These are phyloP conservation scores for Epichloe hybrida DNA, from an alignment of 2,329 filamentous ascomycete species.

Conservation along the genomic window DNA sequence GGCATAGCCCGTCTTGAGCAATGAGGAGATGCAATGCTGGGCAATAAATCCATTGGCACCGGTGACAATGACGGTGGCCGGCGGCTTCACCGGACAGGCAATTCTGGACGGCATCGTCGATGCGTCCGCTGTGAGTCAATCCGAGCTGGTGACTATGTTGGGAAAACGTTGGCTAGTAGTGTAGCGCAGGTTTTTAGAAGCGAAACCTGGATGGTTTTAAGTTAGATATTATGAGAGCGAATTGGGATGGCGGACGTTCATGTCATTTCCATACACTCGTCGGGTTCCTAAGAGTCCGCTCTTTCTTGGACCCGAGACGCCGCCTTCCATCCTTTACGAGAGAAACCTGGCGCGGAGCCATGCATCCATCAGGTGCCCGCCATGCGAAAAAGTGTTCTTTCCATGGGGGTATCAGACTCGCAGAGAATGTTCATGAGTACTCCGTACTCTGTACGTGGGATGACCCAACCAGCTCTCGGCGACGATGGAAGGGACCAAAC, in stretches of 20 bases:
- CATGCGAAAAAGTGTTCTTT: neutral
- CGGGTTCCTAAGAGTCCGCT: neutral
- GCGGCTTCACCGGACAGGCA: slow-evolving; percentile 11
- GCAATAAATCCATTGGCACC: slow-evolving; percentile 30
- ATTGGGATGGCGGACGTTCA: neutral
- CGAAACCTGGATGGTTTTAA: neutral
- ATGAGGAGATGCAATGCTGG: slow-evolving; percentile 22
- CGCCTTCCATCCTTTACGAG: neutral
- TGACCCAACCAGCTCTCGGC: too few species aligned
- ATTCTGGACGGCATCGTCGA: slow-evolving; percentile 14
- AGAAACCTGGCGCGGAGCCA: neutral
- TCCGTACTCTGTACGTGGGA: too few species aligned
- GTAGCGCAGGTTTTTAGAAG: neutral
- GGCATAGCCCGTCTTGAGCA: slow-evolving; percentile 22
- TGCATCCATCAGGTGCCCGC: neutral
- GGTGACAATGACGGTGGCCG: slow-evolving; percentile 23
- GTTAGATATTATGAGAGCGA: neutral
- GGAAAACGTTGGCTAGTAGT: neutral
- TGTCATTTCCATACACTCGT: neutral
- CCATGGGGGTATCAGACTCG: neutral
- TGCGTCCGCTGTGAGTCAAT: neutral
- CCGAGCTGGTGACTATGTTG: neutral
- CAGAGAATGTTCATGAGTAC: too few species aligned
- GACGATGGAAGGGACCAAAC: too few species aligned
- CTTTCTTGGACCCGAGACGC: neutral